Evolutionary conservation across 2,329 filamentous ascomycete species (phyloP), one percentile per base, ranked within the genome.

Genomic region (Sporothrix sp.): DNA sequence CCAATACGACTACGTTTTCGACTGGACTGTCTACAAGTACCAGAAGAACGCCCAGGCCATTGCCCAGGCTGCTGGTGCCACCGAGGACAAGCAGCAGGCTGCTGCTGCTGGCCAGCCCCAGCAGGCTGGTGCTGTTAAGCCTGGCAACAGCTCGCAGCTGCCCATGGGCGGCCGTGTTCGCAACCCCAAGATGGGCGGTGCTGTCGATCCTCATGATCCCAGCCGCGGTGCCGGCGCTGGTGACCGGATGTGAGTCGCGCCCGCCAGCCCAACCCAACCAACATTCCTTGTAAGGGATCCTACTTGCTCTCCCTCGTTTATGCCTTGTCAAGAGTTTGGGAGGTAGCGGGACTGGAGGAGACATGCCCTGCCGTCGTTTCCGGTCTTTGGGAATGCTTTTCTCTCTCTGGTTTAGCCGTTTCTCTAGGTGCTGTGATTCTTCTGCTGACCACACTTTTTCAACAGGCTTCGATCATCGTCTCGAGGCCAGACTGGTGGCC

Each of bases 11-110:
- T 97, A 98, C 63, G 93, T 98, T 62, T 98, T 98, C 64, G 93
- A 98, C 74, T 98, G 93, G 93, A 98, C 93, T 54, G 93, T 97
- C 63, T 97, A 96, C 82, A 97, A 97, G 77, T 96, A 97, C 78
- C 90, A 96, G 80, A 96, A 96, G 84, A 97, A 96, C 62, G 90
- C 90, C 50, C 87, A 94, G 73, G 89, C 89, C 64, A 95, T 95
- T 68, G 87, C 87, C 60, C 84, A 91, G 68, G 86, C 85, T 60
- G 82, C 82, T 58, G 68, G 80, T 78, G 59, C 85, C 89, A 58
- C 81, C 82, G 85, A 89, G 16, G 87, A 93, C 63, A 87, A 90
- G 71, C 75, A 76, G 62, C 81, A 82, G 63, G 79, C 81, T 58
- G 77, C 78, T 62, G 80, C 82, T 58, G 79, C 81, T 54, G 81